Evolutionary conservation across 768 basidiomycete genomes (phyloP), one percentile per base, ranked within the genome.

Genomic region (Melanogaster broomeanus): DNA sequence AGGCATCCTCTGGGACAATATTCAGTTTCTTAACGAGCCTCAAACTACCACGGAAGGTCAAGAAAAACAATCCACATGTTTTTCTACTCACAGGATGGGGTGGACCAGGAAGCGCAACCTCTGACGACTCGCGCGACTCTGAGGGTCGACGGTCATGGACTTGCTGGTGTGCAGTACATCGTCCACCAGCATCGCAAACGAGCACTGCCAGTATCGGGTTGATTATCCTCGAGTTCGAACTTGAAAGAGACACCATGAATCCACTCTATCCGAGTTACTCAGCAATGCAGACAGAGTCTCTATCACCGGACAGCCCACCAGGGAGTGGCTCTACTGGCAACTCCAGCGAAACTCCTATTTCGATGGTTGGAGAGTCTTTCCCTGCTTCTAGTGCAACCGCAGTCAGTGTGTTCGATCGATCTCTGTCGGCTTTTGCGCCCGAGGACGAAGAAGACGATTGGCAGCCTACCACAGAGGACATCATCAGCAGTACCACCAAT

Each of bases 211-310:
- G n/a, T 49, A 45, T 19, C 50, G 71, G 67, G 49, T 62, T 86
- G 42, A 79, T 90, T 56, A 74, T 90, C 22, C 76, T 92, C 66
- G 90, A 93, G 63, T 88, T 92, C 55, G 91, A 93, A 64, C 75
- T 90, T 21, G 89, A 90, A 62, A 68, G 73, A 27, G 90, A 92
- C 63, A 56, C 60, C 1, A 68, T 84, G 61, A 92, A 91, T 56
- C 90, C 90, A 0, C 68, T 90, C 4, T 87, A 86, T 62, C 82
- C 82, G 33, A 25, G 48, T 43, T 7, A 30, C 40, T 15, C 61
- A 22, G 25, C 24, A 8, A 45, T 43, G 6, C 6, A n/a, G 10
- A 38, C 22, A 19, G 44, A 13, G 35, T 47, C 42, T 12, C 2
- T 16, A 9, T 44, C 43, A 21, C 30, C 43, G 19, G 6, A 22